Base-by-base conservation (phyloP, 331 rosid genomes). In the Quercus tomentella region DNA sequence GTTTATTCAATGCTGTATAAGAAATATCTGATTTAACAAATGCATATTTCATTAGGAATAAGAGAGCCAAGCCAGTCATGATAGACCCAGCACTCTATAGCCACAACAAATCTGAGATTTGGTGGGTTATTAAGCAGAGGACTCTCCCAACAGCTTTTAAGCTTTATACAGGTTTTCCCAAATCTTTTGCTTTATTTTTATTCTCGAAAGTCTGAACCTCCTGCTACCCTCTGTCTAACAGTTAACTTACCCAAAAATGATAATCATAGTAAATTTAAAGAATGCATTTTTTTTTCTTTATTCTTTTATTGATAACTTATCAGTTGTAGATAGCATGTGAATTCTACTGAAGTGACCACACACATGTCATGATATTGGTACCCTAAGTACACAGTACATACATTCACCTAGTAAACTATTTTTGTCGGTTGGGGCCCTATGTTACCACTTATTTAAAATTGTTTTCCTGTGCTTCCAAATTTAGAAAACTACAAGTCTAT, bases 111-210 rank as follows among this genome's bases (percentile, higher is more conserved):
- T 92, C 98, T 75, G 98, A 94, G 21, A 82, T 92, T 83, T 91
- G 98, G 98, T 91, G 93, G 97, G 88, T 79, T 21, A 80, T 86
- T 23, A 94, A 92, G 72, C 98, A 94, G 70, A 94, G 97, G 82
- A 74, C 60, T 74, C 78, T 94, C 17, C 98, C 97, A 71, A 85
- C 97, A 54, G 86, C 97, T 51, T 94, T 94, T 84, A 94, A 92
- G 89, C 97, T 94, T 45, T 94, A 89, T 78, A 91, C 98, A 92
- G 98, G 98, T 94, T 82, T 82, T 74, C 25, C 65, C 80, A 35
- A 11, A 51, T 54, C 58, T 77, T 82, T 1, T 14, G 5, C 61
- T 1, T 35, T 5, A 4, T 33, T 5, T 33, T 1, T 33, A 65
- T 37, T 37, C 10, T 41, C 45, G 11, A 0, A 2, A 41, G 12